phyloP scores from a whole-genome alignment of 805 yeast genomes.

The Lipomyces orientalis region DNA sequence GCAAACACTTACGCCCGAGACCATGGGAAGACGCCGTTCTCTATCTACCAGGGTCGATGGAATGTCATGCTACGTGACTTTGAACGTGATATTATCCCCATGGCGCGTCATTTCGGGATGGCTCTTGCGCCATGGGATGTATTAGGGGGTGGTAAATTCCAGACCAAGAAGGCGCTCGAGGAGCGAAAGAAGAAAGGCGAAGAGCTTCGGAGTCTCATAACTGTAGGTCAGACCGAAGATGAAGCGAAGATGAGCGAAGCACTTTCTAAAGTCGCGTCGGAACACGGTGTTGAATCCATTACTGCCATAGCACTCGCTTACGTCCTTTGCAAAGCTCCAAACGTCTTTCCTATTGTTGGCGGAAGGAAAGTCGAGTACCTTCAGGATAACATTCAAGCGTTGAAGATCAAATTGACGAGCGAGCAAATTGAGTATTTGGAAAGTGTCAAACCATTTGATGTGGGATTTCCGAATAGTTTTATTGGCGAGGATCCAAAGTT shows the following conservation, averaged over 20 bases:
- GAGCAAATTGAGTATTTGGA: constrained; percentile 35
- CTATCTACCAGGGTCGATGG: constrained; percentile 41
- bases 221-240: background rate
- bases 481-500: constrained; percentile 12
- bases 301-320: no score
- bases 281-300: no score
- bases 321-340: no score
- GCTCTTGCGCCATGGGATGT: background rate
- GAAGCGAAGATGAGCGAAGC: background rate
- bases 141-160: background rate
- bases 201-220: background rate
- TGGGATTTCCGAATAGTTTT: constrained; percentile 35
- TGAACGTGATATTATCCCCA: constrained; percentile 41
- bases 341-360: no score
- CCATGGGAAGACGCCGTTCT: constrained; percentile 38
- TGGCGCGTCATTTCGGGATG: constrained; percentile 42
- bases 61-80: constrained; percentile 37
- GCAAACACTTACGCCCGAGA: constrained; percentile 32
- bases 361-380: constrained; percentile 39
- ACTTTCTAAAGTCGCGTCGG: background rate
- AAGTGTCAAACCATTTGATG: constrained; percentile 32
- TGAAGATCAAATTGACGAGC: constrained; percentile 31
- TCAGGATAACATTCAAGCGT: constrained; percentile 37
- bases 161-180: background rate
- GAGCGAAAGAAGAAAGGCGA: background rate